Evolutionary conservation across 176 grass and related monocot genomes (phyloP).

Genomic region (Rhynchospora pubera): DNA sequence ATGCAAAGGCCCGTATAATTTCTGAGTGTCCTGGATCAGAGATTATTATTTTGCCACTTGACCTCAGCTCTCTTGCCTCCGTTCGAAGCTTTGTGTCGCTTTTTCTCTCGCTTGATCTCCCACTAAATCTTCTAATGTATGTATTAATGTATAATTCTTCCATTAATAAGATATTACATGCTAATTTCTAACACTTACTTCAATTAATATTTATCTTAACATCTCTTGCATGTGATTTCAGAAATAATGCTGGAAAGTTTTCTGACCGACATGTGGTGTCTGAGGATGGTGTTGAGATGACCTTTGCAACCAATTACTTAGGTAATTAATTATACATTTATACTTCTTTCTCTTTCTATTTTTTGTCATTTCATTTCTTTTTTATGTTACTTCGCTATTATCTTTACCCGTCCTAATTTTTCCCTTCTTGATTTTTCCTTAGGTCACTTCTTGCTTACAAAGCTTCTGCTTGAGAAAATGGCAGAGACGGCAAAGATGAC

Average conservation of each 20-base stretch:
- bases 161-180: not conserved
- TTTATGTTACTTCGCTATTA: not conserved
- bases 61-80: constrained; percentile 85
- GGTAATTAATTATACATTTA: constrained; percentile 19
- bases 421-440: not conserved
- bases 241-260: constrained; percentile 97
- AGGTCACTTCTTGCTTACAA: constrained; percentile 87
- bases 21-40: constrained; percentile 44
- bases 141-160: constrained; percentile 18
- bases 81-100: constrained; percentile 62
- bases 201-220: not conserved
- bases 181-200: not conserved
- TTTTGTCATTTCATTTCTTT: not conserved
- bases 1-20: constrained; percentile 43
- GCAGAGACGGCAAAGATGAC: constrained; percentile 57
- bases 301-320: constrained; percentile 91
- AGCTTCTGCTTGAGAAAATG: constrained; percentile 65
- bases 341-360: not conserved
- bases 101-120: constrained; percentile 65
- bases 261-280: constrained; percentile 52
- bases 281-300: constrained; percentile 93
- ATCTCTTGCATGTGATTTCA: constrained; percentile 20
- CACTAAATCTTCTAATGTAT: constrained; percentile 90
- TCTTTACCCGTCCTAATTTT: not conserved
- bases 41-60: constrained; percentile 74